A percentile compares a stretch with the other conserved stretches of the same genome.
Evolutionary conservation across 208 protist genomes (phyloP).

Genomic region (Angomonas ambiguus): DNA sequence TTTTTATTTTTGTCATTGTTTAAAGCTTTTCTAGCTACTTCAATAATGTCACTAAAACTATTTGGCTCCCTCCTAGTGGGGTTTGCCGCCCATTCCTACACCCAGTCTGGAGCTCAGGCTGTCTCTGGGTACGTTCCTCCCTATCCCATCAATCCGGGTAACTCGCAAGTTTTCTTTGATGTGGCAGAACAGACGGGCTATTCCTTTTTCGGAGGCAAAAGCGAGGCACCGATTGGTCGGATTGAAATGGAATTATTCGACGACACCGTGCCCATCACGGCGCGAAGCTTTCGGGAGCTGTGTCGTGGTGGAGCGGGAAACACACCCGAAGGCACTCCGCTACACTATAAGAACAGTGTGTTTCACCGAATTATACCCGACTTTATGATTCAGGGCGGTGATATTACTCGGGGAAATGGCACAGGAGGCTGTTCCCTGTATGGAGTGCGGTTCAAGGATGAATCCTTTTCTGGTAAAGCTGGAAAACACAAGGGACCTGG

Average conservation of each 20-base stretch:
- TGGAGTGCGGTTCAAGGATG: conserved; percentile 91
- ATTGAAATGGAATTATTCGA: conserved; percentile 94
- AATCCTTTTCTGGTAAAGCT: conserved; percentile 93
- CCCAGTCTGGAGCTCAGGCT: conserved; percentile 19
- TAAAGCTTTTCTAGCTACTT: neutral
- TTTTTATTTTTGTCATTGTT: neutral
- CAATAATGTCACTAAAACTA: neutral
- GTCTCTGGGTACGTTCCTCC: conserved; percentile 38
- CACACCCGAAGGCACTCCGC: conserved; percentile 77
- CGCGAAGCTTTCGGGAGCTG: conserved; percentile 84
- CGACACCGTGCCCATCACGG: conserved; percentile 92
- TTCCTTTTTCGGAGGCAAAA: conserved; percentile 48
- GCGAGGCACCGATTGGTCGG: conserved; percentile 56
- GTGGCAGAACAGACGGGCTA: conserved; percentile 32
- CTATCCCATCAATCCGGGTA: conserved; percentile 55
- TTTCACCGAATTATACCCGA: conserved; percentile 94
- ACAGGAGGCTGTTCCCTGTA: conserved; percentile 94
- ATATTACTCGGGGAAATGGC: conserved; percentile 93
- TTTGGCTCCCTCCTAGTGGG: neutral
- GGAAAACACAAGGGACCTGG: conserved; percentile 74
- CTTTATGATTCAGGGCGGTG: conserved; percentile 96
- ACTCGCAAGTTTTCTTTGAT: conserved; percentile 86
- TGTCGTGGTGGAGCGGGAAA: conserved; percentile 49
- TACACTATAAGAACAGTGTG: conserved; percentile 88
- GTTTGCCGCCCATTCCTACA: neutral